These are phyloP conservation scores for Chlamydomonas sp. DNA, from an alignment of 139 green algal species.

Conservation along the genomic window DNA sequence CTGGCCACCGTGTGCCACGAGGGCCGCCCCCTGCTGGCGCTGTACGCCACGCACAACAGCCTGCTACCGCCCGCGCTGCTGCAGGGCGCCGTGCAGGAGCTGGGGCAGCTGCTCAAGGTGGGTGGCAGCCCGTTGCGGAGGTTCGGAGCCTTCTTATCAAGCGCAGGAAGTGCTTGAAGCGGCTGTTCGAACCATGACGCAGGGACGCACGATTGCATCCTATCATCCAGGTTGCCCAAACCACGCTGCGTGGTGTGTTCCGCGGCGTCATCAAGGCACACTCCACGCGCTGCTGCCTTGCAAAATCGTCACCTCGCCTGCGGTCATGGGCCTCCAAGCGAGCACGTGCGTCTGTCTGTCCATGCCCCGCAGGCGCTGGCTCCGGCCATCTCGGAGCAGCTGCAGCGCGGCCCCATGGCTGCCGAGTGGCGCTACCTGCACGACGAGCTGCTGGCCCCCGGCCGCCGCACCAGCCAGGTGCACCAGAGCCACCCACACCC, in stretches of 20 bases:
- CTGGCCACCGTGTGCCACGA: constrained; percentile 6
- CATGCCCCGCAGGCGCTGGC: constrained; percentile 17
- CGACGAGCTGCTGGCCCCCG: constrained; percentile 5
- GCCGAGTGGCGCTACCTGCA: constrained; percentile 20
- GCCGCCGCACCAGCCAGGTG: no score
- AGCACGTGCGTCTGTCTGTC: neutral
- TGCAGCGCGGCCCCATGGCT: neutral
- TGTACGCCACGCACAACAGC: constrained; percentile 35
- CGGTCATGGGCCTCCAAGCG: neutral
- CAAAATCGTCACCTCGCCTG: no score
- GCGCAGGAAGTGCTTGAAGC: no score
- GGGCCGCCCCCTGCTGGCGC: constrained; percentile 20
- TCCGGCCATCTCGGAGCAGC: neutral
- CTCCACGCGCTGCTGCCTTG: no score
- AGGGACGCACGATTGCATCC: no score
- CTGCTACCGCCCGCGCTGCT: constrained; percentile 34
- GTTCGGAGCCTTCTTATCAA: neutral
- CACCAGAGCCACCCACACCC: no score
- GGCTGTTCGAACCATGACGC: neutral
- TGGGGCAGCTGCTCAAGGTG: constrained; percentile 38
- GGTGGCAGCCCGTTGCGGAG: neutral
- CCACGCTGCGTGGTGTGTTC: no score
- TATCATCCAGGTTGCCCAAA: no score
- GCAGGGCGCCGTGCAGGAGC: constrained; percentile 39
- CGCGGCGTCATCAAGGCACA: no score